These are phyloP conservation scores for Gyrodon lividus DNA, from an alignment of 768 basidiomycete species.

Conservation along the genomic window DNA sequence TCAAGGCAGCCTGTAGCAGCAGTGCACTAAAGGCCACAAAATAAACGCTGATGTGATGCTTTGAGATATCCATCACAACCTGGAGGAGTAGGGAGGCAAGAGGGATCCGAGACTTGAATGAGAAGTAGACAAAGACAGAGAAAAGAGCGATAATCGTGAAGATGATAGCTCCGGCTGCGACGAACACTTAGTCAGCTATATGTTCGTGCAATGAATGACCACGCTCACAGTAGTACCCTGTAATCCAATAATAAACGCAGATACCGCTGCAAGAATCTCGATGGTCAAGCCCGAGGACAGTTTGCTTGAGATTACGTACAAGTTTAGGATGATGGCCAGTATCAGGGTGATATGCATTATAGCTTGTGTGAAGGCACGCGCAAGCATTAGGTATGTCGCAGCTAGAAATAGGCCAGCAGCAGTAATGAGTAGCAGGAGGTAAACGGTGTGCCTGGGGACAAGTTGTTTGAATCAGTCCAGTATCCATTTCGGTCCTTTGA, in stretches of 20 bases:
- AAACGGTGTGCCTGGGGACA: slow-evolving; percentile 59
- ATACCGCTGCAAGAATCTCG: slow-evolving; percentile 49
- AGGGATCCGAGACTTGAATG: slow-evolving; percentile 70
- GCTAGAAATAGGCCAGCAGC: slow-evolving; percentile 69
- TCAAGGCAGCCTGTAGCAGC: slow-evolving; percentile 67
- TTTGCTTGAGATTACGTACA: slow-evolving; percentile 41
- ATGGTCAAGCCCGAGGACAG: neutral
- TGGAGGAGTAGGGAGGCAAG: slow-evolving; percentile 77
- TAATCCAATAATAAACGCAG: slow-evolving; percentile 74
- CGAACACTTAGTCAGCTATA: neutral
- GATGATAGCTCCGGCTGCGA: slow-evolving; percentile 74
- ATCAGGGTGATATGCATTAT: slow-evolving; percentile 80
- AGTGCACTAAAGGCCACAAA: slow-evolving; percentile 71
- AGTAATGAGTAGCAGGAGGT: slow-evolving; percentile 72
- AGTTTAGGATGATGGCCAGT: slow-evolving; percentile 59
- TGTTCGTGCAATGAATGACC: slow-evolving; percentile 13
- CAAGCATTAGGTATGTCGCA: slow-evolving; percentile 62
- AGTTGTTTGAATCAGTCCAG: neutral
- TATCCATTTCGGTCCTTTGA: neutral
- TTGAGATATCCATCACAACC: slow-evolving; percentile 81
- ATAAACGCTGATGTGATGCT: slow-evolving; percentile 80
- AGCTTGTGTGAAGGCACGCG: slow-evolving; percentile 65
- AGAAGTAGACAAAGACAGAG: slow-evolving; percentile 74
- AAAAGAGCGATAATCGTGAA: slow-evolving; percentile 79
- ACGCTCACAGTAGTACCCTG: slow-evolving; percentile 63